These are phyloP conservation scores for Populus pruinosa DNA, from an alignment of 345 rosid species.

Conservation along the genomic window DNA sequence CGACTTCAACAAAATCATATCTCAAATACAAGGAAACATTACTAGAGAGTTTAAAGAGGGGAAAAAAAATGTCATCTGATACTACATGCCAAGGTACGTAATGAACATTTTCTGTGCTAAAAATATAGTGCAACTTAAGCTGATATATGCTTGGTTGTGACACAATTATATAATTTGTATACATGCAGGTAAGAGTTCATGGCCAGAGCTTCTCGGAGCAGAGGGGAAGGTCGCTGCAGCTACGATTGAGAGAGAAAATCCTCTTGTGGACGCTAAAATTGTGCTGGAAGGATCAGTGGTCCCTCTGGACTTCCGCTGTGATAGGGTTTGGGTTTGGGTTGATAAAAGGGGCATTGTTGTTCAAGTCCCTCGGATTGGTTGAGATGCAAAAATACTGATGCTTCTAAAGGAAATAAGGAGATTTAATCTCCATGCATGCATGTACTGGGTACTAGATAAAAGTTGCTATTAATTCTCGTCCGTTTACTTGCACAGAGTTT, in stretches of 20 bases:
- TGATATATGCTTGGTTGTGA: neutral
- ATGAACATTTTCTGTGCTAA: neutral
- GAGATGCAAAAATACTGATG: neutral
- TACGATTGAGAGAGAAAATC: constrained; percentile 21
- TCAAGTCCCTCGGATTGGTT: constrained; percentile 1
- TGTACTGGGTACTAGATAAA: neutral
- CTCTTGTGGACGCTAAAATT: constrained; percentile 1
- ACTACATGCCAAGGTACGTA: neutral
- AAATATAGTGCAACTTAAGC: neutral
- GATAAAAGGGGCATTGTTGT: constrained; percentile 1
- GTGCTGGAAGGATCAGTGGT: neutral
- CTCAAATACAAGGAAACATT: neutral
- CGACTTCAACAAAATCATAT: neutral
- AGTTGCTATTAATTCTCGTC: too few species aligned
- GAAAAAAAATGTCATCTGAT: neutral
- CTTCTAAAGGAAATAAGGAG: neutral
- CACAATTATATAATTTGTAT: neutral
- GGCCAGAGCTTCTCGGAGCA: constrained; percentile 22
- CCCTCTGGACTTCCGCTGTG: neutral
- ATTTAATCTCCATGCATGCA: neutral
- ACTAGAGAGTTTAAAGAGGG: neutral
- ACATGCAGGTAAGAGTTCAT: constrained; percentile 18
- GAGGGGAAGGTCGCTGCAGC: constrained; percentile 1
- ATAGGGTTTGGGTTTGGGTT: constrained; percentile 22
- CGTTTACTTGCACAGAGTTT: neutral